Conservation (phyloP, 116 monocot species). For the Thalassia testudinum region DNA sequence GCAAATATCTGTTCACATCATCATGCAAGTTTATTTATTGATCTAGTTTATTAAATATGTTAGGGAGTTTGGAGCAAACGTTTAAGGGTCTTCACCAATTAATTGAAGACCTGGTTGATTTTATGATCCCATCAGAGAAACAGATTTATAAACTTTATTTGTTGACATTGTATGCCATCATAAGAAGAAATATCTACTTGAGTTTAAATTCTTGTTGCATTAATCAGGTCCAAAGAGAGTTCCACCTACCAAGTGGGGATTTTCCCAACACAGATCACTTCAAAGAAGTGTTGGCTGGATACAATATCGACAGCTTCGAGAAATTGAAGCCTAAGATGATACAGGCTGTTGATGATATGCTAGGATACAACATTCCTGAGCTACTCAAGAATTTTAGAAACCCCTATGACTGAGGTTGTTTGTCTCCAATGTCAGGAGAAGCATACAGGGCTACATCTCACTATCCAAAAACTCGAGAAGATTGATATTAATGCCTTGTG, state of each 20-base stretch:
- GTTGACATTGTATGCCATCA: background rate
- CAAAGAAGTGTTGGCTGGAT: constrained; percentile 53
- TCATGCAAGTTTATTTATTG: too few species aligned
- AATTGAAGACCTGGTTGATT: too few species aligned
- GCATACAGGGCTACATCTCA: too few species aligned
- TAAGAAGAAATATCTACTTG: background rate
- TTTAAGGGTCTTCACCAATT: too few species aligned
- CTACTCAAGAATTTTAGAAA: constrained; percentile 67
- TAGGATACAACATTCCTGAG: constrained; percentile 66
- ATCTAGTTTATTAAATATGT: too few species aligned
- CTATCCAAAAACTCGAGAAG: too few species aligned
- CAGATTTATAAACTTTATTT: too few species aligned
- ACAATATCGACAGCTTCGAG: constrained; percentile 78
- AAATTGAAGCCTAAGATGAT: constrained; percentile 79
- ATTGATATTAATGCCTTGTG: too few species aligned
- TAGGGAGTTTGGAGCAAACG: too few species aligned
- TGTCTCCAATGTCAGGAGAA: too few species aligned
- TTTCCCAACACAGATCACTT: constrained; percentile 64
- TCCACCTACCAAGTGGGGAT: constrained; percentile 63
- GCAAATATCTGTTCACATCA: too few species aligned
- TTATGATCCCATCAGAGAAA: too few species aligned
- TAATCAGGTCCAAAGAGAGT: constrained; percentile 64
- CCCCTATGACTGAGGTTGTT: constrained; percentile 56
- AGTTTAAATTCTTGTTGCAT: background rate
- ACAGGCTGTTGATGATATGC: constrained; percentile 77